Percentiles rank a stretch among this genome's conserved stretches.
These are phyloP conservation scores for Aspergillaceae sp. DNA, from an alignment of 2,329 filamentous ascomycete genomes.

Conservation along the genomic window DNA sequence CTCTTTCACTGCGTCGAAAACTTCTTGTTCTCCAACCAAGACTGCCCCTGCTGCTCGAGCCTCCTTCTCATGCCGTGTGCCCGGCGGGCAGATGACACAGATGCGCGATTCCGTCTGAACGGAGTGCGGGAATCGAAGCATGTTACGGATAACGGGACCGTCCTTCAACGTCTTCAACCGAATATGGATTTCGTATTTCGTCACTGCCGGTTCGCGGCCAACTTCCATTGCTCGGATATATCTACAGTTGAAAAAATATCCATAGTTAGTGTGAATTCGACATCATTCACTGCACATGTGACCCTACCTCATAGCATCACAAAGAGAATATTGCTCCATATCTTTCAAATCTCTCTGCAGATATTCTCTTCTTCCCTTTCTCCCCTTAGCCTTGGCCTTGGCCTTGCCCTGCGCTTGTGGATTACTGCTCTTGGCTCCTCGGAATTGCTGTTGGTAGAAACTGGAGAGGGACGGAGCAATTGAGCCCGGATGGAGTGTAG, in stretches of 20 bases:
- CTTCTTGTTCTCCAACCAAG: slow-evolving; percentile 72
- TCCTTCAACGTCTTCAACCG: slow-evolving; percentile 77
- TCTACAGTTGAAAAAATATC: slow-evolving; percentile 38
- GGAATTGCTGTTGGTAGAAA: slow-evolving; percentile 26
- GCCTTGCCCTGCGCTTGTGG: slow-evolving; percentile 31
- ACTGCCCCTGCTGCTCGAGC: slow-evolving; percentile 71
- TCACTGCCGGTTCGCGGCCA: slow-evolving; percentile 60
- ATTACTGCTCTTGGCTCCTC: slow-evolving; percentile 26
- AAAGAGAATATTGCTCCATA: slow-evolving; percentile 67
- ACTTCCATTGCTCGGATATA: slow-evolving; percentile 91
- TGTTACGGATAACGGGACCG: slow-evolving; percentile 77
- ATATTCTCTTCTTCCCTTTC: slow-evolving; percentile 60
- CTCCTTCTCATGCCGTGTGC: slow-evolving; percentile 62
- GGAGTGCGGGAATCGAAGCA: slow-evolving; percentile 77
- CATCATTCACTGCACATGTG: background rate
- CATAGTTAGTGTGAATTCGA: slow-evolving; percentile 5
- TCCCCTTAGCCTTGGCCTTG: slow-evolving; percentile 48
- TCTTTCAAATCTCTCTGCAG: slow-evolving; percentile 54
- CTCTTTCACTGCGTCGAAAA: slow-evolving; percentile 70
- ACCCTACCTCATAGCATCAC: slow-evolving; percentile 75
- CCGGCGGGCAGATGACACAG: slow-evolving; percentile 82
- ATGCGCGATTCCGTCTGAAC: slow-evolving; percentile 83
- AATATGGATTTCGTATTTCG: slow-evolving; percentile 85
- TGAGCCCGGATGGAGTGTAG: slow-evolving; percentile 19
- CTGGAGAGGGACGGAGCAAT: slow-evolving; percentile 24